Base-by-base conservation (phyloP, 805 yeast species). In the Candida wancherniae region DNA sequence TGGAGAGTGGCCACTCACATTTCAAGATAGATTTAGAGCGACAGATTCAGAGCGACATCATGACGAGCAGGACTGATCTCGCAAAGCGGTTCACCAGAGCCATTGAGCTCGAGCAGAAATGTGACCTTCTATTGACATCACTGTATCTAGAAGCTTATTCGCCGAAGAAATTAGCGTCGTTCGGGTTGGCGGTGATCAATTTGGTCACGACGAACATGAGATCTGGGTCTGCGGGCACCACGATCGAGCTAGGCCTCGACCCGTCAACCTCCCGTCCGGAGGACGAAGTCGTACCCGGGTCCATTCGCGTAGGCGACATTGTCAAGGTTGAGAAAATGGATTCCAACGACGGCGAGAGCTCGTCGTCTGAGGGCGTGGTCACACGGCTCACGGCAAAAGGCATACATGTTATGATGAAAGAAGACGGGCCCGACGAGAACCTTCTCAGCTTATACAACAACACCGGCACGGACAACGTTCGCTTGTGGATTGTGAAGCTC, bases 201-300 rank as follows among this genome's bases (percentile, higher is more conserved):
- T 61, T 90, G 28, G 51, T 60, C 0, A 59, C 81, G 9, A 68
- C 69, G n/a, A 75, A 76, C 33, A 57, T 83, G 2, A 64, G 81
- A 33, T 81, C 88, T 0, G 94, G 95, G 0, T 58, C 85, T 7
- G 94, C 85, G 10, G 96, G 96, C 2, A 63, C 77, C 1, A 62
- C 80, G 4, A 45, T 85, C 9, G 94, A 85, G 41, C 55, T 90
- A 31, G 63, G 47, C 11, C 58, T 65, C 17, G 90, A 83, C 40
- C 61, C 79, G 0, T 67, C 68, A 2, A 71, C 50, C 29, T 44
- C 44, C 15, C 48, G 28, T 59, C 8, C 46, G 40, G 31, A 46
- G 52, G 57, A 45, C 8, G 57, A 49, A 17, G 50, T 73, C 5
- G 66, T 61, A 9, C 42, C 58, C 11, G 81, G 84, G 1, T 74